Conservation (phyloP, 139 green algal genomes). For the Chlamydomonas sphaeroides region DNA sequence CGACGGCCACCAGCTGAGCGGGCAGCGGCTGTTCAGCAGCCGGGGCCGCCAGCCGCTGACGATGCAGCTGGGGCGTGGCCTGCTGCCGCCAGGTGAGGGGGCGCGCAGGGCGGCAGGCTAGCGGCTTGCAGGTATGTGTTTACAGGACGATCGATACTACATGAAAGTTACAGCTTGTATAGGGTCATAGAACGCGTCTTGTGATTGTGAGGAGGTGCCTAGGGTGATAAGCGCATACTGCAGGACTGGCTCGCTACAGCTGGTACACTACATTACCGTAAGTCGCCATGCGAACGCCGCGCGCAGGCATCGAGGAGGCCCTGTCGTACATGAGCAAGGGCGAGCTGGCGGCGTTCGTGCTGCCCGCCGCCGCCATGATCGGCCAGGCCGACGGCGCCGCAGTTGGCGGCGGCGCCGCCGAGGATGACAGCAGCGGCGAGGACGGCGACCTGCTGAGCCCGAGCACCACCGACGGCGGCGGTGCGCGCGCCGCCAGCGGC, state of each 20-base stretch:
- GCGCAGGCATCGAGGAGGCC: slow-evolving; percentile 62
- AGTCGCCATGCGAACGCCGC: too few relatives aligned
- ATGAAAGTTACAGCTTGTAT: too few relatives aligned
- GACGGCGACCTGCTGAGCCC: background rate
- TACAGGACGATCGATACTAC: too few relatives aligned
- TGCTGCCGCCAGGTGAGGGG: slow-evolving; percentile 46
- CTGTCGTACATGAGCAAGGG: slow-evolving; percentile 61
- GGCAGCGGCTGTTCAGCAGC: slow-evolving; percentile 37
- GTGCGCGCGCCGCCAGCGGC: background rate
- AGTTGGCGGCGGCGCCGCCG: slow-evolving; percentile 4
- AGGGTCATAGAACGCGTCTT: too few relatives aligned
- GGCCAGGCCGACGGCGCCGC: background rate
- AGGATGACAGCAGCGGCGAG: slow-evolving; percentile 18
- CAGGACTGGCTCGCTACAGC: too few relatives aligned
- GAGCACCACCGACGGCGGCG: too few relatives aligned
- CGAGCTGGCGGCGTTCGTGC: slow-evolving; percentile 61
- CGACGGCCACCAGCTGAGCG: slow-evolving; percentile 48
- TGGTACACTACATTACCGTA: too few relatives aligned
- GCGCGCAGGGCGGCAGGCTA: too few relatives aligned
- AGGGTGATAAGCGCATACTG: too few relatives aligned
- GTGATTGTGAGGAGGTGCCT: too few relatives aligned
- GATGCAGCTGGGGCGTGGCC: slow-evolving; percentile 51
- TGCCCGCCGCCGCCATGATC: slow-evolving; percentile 44
- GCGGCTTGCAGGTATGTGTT: too few relatives aligned
- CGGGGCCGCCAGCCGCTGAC: slow-evolving; percentile 39